phyloP scores from a whole-genome alignment of 192 early-diverging fungal genomes.

The Diversispora epigaea region DNA sequence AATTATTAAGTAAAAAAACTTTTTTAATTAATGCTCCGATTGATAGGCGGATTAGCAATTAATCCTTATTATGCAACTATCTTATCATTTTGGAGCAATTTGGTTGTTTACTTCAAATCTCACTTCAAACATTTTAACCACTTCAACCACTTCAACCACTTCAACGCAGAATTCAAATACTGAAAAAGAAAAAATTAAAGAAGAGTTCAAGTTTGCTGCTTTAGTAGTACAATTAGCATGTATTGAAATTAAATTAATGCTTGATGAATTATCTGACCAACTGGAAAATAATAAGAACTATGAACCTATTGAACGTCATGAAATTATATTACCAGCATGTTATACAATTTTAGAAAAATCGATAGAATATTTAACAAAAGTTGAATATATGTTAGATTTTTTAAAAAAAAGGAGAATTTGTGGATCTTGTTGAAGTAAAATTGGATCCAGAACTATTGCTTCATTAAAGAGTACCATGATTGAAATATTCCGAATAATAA shows the following conservation, averaged over 20 bases:
- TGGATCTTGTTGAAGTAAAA: conserved; percentile 36
- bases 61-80: conserved; percentile 22
- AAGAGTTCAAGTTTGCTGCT: conserved; percentile 39
- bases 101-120: conserved; percentile 43
- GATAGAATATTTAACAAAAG: too few species aligned
- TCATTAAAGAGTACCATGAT: conserved; percentile 37
- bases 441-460: conserved; percentile 39
- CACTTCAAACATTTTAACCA: not conserved
- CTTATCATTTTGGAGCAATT: conserved; percentile 40
- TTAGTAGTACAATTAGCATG: conserved; percentile 42
- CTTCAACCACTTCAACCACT: too few species aligned
- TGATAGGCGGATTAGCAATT: too few species aligned
- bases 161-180: conserved; percentile 2
- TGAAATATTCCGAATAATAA: conserved; percentile 39
- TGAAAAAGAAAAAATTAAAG: conserved; percentile 20
- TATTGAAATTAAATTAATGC: conserved; percentile 43
- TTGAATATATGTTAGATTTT: too few species aligned
- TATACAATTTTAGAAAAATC: too few species aligned
- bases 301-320: too few species aligned
- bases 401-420: too few species aligned
- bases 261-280: too few species aligned
- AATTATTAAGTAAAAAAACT: too few species aligned
- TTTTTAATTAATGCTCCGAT: too few species aligned
- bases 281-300: too few species aligned
- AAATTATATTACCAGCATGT: too few species aligned